Conservation (phyloP, 495 filamentous ascomycete species). For the Annulohypoxylon maeteangense region DNA sequence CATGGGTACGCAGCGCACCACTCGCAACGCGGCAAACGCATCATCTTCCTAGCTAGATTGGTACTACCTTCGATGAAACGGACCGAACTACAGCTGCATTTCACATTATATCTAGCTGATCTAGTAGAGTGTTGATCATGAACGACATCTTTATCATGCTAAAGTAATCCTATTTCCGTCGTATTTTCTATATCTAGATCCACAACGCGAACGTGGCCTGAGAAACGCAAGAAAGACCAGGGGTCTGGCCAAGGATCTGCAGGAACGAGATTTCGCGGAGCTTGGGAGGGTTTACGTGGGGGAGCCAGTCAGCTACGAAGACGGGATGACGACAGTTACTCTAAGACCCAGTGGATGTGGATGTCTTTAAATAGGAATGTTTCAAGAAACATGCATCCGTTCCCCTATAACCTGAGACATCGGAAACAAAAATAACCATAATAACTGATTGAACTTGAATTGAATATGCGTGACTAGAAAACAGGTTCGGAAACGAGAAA, state of each 20-base stretch:
- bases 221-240: neutral
- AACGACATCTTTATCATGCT: neutral
- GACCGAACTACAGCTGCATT: conserved; percentile 21
- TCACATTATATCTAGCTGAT: neutral
- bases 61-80: conserved; percentile 18
- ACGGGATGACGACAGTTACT: neutral
- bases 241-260: conserved; percentile 18
- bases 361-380: conserved; percentile 6
- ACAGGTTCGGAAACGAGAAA: neutral
- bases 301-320: neutral
- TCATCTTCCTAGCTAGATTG: conserved; percentile 12
- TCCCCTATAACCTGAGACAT: neutral
- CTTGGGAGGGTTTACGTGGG: conserved; percentile 12
- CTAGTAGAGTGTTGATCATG: neutral
- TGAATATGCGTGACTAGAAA: neutral
- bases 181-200: neutral
- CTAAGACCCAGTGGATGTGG: neutral
- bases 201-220: neutral
- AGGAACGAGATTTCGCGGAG: conserved; percentile 31
- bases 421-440: neutral
- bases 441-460: neutral
- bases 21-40: conserved; percentile 19
- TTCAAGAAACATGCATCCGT: neutral
- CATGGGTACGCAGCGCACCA: neutral
- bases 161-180: neutral